phyloP scores from a whole-genome alignment of 2,329 filamentous ascomycete species.

The Akanthomyces muscarius region DNA sequence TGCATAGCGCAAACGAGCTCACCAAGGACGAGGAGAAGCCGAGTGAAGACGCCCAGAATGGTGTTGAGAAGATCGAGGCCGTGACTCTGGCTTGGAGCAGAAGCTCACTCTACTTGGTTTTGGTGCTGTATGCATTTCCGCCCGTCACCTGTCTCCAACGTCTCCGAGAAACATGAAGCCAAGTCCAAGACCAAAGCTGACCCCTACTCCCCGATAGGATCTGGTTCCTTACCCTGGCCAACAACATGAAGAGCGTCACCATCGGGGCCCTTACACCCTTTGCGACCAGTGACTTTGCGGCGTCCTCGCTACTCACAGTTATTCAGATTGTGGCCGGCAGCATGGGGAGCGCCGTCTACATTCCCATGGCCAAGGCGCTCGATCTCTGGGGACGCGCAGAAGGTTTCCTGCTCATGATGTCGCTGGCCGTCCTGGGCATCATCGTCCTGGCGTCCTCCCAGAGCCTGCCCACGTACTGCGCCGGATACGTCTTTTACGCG shows the following conservation, averaged over 20 bases:
- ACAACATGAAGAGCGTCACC: constrained; percentile 8
- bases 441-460: constrained; percentile 59
- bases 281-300: constrained; percentile 4
- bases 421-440: constrained; percentile 44
- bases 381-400: constrained; percentile 61
- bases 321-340: not conserved
- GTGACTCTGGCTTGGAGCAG: constrained; percentile 6
- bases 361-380: constrained; percentile 58
- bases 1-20: not conserved
- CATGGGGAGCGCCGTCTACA: constrained; percentile 5
- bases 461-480: constrained; percentile 35
- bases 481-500: not conserved
- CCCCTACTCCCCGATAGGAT: not conserved
- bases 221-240: constrained; percentile 9
- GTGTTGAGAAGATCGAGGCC: constrained; percentile 4
- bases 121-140: not conserved
- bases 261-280: not conserved
- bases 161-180: too few species aligned
- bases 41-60: not conserved
- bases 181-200: not conserved
- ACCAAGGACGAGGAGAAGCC: not conserved
- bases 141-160: too few species aligned
- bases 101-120: not conserved
- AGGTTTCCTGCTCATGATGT: constrained; percentile 52
- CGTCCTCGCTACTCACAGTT: not conserved